Evolutionary conservation across 768 basidiomycete species (phyloP), one percentile per base, ranked within the genome.

Genomic region (Boletus rex-veris): DNA sequence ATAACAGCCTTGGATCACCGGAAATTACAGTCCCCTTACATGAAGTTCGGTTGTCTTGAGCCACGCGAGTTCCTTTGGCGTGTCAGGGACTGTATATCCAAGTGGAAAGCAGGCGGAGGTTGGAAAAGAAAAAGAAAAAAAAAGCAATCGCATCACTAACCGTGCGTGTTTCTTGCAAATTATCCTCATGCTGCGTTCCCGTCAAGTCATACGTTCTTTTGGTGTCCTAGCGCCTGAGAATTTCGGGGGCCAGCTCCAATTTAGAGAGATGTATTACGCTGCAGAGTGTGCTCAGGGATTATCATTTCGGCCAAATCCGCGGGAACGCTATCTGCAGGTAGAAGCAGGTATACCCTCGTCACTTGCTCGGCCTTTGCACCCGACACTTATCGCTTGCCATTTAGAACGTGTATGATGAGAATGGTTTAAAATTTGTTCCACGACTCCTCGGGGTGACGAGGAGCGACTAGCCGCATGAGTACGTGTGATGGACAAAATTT

Each of bases 41-140:
- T 65, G 58, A 59, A 60, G 26, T 58, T 65, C 43, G 64, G 58
- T 45, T 59, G 58, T 24, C 52, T 61, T 48, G 56, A 53, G 39
- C 36, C 64, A 54, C 57, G 62, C 48, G 54, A 59, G 46, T 63
- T 53, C 55, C 48, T 58, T 55, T 45, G 52, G 55, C 26, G 53
- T 60, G 45, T 40, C 28, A 55, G 56, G 52, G 50, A 55, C 40
- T 26, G 46, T 31, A 38, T 37, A 33, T 28, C 48, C 47, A 36
- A 55, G 39, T 48, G 58, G 53, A 56, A 43, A 19, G 19, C 42
- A 30, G 40, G 15, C 45, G 33, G 35, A 53, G 21, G 54, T 33
- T 28, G 7, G 24, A 18, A 10, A 40, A 36, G 50, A 49, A 44
- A 40, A 36, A 16, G 3, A 2, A 24, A 24, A 21, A 24, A 24